Evolutionary conservation across 148 eudicot species (phyloP).

Genomic region (Vaccinium macrocarpon): DNA sequence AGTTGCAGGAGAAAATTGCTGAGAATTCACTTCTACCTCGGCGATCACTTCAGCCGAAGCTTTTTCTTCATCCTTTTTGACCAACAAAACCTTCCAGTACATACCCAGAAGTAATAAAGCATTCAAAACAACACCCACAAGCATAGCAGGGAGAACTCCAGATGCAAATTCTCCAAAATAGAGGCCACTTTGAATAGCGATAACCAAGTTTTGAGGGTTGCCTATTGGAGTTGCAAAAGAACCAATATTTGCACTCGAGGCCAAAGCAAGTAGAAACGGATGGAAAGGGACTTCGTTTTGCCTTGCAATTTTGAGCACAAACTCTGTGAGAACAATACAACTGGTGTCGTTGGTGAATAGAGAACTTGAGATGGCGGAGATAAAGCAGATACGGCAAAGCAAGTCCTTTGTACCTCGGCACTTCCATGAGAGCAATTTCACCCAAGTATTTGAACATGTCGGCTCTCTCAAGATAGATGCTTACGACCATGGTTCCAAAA

Average conservation of each 20-base stretch:
- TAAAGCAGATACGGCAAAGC: conserved; percentile 57
- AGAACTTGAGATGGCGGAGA: conserved; percentile 38
- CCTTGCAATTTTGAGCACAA: conserved; percentile 59
- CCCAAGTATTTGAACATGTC: conserved; percentile 78
- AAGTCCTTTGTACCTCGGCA: conserved; percentile 36
- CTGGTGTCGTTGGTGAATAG: conserved; percentile 40
- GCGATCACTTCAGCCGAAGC: conserved; percentile 35
- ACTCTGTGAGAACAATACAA: conserved; percentile 65
- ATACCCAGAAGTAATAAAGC: conserved; percentile 21
- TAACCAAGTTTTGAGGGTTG: conserved; percentile 16
- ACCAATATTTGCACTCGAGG: conserved; percentile 78
- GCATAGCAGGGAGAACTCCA: conserved; percentile 14
- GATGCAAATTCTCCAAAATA: background rate
- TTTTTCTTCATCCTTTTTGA: conserved; percentile 37
- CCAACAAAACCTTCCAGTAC: conserved; percentile 68
- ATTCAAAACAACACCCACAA: conserved; percentile 11
- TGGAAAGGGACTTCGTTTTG: conserved; percentile 72
- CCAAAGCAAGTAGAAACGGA: conserved; percentile 71
- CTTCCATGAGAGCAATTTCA: conserved; percentile 53
- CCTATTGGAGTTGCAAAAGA: conserved; percentile 37
- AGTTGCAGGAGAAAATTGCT: conserved; percentile 41
- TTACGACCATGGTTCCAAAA: conserved; percentile 5
- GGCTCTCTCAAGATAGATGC: conserved; percentile 50
- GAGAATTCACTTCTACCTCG: conserved; percentile 57
- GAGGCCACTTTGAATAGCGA: conserved; percentile 12